These are phyloP conservation scores for Dalechampia spathulata DNA, from an alignment of 441 rosid species.

Conservation along the genomic window DNA sequence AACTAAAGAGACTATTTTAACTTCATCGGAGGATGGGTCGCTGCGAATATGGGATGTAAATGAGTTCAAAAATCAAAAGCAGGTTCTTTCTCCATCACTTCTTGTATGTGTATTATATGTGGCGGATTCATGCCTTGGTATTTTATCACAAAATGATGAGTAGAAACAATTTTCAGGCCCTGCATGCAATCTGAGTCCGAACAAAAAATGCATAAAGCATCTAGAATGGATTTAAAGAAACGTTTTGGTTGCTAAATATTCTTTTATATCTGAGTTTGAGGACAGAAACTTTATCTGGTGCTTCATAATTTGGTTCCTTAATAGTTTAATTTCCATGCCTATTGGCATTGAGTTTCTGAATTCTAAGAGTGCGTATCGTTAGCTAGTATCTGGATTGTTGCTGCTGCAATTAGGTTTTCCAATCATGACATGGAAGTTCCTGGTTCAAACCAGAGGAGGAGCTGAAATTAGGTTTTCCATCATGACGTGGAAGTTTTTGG, in stretches of 20 bases:
- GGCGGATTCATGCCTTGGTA: background rate
- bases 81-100: conserved; percentile 33
- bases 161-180: too few species aligned
- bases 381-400: too few species aligned
- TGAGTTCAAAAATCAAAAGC: conserved; percentile 90
- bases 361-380: too few species aligned
- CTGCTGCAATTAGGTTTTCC: too few species aligned
- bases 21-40: conserved; percentile 97
- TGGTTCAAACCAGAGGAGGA: too few species aligned
- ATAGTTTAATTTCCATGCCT: too few species aligned
- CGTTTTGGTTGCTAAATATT: background rate
- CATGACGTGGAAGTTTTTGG: background rate
- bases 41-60: conserved; percentile 97
- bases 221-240: background rate
- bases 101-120: background rate
- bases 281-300: background rate
- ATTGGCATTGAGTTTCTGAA: too few species aligned
- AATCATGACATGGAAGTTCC: too few species aligned
- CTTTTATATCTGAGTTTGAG: background rate
- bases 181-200: background rate
- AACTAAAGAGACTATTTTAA: conserved; percentile 74
- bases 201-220: background rate
- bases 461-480: background rate
- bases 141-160: background rate
- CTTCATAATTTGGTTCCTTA: background rate